Base-by-base conservation (phyloP, 1,284 basidiomycete species). In the Lignosus rhinocerotis region DNA sequence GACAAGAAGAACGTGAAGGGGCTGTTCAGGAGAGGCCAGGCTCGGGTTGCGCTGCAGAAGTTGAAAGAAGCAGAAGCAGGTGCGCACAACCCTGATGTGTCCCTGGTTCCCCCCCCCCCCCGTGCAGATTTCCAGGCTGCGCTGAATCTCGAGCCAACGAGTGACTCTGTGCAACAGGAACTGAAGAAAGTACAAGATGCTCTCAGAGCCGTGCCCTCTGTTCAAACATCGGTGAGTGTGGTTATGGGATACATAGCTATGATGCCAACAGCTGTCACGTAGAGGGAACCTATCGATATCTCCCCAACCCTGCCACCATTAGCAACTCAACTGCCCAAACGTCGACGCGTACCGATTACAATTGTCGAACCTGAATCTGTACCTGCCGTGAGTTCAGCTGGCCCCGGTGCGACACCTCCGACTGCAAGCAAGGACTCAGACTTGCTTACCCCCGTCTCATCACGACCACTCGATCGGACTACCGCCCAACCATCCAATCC, bases 11-110 rank as follows among this genome's bases (percentile, higher is more conserved):
- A 88, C 65, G 81, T 85, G 14, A 93, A 93, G 64, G 91, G 85
- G 0, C 67, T 88, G 34, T 93, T 87, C 67, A 75, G 91, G 59
- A 76, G 90, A 61, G 88, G 80, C 0, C 89, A 92, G 69, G 90
- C 91, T 1, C 74, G 86, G 51, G 68, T 75, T 12, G 80, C 72
- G 2, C 66, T 87, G 58, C 81, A 76, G 19, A 82, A 80, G 50
- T 63, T 85, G 12, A 66, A 70, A 1, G 82, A 81, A 6, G 89
- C 89, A 0, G 74, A 76, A 34, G 69, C 77, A 64, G 92, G 90
- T 87, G 62, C 43, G 81, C 70, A 2, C n/a, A 21, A 10, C 49
- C 14, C 30, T 8, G 51, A 6, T 53, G 10, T 45, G 30, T 43
- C 30, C 38, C 31, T 25, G 34, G 36, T 21, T 43, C 25, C 36